Conservation (phyloP, 768 basidiomycete species). For the Podaxis sp. region DNA sequence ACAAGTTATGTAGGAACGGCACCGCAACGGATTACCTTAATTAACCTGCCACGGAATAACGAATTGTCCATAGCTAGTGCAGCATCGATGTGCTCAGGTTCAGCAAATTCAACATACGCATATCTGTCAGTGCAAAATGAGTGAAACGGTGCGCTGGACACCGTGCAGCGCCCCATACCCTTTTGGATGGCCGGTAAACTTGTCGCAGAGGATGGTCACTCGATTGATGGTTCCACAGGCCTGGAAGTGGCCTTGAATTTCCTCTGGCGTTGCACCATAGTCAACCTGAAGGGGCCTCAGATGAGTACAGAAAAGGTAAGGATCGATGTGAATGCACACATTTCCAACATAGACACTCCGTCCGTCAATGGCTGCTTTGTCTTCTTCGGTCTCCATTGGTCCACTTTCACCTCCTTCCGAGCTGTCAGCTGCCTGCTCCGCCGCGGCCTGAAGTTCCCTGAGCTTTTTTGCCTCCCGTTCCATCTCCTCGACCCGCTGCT, state of each 20-base stretch:
- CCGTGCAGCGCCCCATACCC: constrained; percentile 52
- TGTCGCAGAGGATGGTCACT: constrained; percentile 98
- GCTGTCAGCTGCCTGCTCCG: constrained; percentile 51
- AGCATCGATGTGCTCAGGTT: constrained; percentile 86
- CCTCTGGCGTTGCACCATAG: constrained; percentile 95
- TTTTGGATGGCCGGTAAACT: constrained; percentile 99
- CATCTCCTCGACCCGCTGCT: constrained; percentile 91
- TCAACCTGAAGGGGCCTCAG: constrained; percentile 67
- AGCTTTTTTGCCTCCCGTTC: constrained; percentile 87
- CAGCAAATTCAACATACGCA: constrained; percentile 98
- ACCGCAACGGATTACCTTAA: constrained; percentile 60
- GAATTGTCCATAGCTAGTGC: constrained; percentile 94
- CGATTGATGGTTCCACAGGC: constrained; percentile 98
- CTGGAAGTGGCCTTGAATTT: constrained; percentile 96
- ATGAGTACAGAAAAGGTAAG: constrained; percentile 15
- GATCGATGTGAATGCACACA: constrained; percentile 53
- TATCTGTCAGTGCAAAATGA: constrained; percentile 52
- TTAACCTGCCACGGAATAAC: constrained; percentile 88
- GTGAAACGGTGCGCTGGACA: neutral
- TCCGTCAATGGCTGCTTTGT: constrained; percentile 73
- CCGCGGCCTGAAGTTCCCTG: constrained; percentile 81
- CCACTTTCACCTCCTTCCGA: constrained; percentile 44
- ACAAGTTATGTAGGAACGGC: neutral
- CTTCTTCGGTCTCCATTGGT: constrained; percentile 81
- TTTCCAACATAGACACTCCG: constrained; percentile 96